Evolutionary conservation across 148 eudicot genomes (phyloP).

Genomic region (Nepenthes mirabilis): DNA sequence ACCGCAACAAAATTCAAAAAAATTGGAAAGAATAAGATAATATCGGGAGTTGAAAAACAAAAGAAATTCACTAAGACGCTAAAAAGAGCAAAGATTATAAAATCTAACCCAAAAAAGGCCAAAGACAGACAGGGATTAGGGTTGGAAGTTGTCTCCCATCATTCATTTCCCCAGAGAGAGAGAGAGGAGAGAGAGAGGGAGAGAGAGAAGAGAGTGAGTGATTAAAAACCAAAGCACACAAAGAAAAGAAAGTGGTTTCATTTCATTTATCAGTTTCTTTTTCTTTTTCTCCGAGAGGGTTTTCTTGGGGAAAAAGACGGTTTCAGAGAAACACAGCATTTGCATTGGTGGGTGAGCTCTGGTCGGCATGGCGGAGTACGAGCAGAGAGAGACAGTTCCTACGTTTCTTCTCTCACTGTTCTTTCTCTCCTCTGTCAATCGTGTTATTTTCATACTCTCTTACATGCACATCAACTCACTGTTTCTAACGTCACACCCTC

Average conservation of each 20-base stretch:
- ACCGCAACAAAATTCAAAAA: no score
- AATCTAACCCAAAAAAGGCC: conserved; percentile 1
- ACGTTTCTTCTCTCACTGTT: neutral
- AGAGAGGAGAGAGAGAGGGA: neutral
- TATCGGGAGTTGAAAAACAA: neutral
- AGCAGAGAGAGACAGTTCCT: conserved; percentile 7
- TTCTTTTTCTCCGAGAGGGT: neutral
- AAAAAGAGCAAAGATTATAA: neutral
- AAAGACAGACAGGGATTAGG: conserved; percentile 40
- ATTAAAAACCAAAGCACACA: no score
- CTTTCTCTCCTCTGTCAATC: conserved; percentile 9
- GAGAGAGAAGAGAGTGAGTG: no score
- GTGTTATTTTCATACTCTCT: conserved; percentile 13
- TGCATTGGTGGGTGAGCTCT: conserved; percentile 50
- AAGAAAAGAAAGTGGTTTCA: no score
- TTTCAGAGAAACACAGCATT: conserved; percentile 31
- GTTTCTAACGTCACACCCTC: conserved; percentile 5
- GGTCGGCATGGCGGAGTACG: conserved; percentile 33
- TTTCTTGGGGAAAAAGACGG: conserved; percentile 25
- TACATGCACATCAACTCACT: conserved; percentile 29
- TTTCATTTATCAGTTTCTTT: no score
- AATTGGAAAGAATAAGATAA: neutral
- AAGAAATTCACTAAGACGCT: neutral
- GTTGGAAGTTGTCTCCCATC: conserved; percentile 24
- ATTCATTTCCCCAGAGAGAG: conserved; percentile 4